These are phyloP conservation scores for Beta corolliflora DNA, from an alignment of 179 eudicot species.

Conservation along the genomic window DNA sequence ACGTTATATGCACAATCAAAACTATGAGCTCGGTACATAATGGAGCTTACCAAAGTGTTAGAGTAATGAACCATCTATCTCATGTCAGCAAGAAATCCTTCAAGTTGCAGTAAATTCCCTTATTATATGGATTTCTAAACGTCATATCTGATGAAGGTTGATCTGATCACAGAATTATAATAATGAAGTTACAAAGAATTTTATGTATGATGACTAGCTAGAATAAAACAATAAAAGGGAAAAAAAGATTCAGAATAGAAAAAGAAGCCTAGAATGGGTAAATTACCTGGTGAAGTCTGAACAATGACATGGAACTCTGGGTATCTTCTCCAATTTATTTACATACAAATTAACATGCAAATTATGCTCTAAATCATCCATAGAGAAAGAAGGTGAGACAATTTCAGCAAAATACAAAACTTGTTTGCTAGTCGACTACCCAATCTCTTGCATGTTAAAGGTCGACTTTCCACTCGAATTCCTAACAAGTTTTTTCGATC, in stretches of 20 bases:
- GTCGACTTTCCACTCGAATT: not conserved
- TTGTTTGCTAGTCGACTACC: not conserved
- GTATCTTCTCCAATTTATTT: conserved; percentile 78
- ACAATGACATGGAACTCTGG: conserved; percentile 61
- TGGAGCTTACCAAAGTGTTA: not conserved
- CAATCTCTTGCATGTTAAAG: conserved; percentile 7
- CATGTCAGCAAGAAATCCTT: conserved; percentile 41
- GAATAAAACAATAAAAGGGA: not conserved
- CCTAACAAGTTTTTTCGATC: not conserved
- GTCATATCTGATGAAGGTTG: conserved; percentile 28
- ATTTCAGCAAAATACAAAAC: not conserved
- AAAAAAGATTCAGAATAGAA: not conserved
- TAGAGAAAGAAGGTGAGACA: not conserved
- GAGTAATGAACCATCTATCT: not conserved
- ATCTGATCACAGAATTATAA: conserved; percentile 35
- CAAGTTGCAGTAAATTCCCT: conserved; percentile 55
- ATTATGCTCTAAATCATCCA: not conserved
- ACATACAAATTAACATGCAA: conserved; percentile 25
- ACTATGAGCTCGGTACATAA: not conserved
- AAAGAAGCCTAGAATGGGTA: not conserved
- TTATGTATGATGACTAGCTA: not conserved
- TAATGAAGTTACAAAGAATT: not conserved
- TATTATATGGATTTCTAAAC: conserved; percentile 67
- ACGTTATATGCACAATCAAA: not conserved
- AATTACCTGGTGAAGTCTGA: conserved; percentile 39